Evolutionary conservation across 345 rosid species (phyloP).

Genomic region (Ceriops tagal): DNA sequence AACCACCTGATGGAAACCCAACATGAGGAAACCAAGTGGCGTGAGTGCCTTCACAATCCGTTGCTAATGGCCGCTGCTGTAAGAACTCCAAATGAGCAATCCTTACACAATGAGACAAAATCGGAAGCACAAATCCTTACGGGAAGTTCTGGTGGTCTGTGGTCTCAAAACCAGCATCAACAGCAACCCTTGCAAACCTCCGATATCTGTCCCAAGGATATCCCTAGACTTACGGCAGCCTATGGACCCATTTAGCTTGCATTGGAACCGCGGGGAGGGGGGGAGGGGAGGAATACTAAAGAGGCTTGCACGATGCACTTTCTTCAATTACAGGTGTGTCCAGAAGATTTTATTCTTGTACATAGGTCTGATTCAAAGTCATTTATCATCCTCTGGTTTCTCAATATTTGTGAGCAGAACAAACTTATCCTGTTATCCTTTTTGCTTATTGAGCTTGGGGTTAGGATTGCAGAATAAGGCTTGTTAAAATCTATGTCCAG

Average conservation of each 20-base stretch:
- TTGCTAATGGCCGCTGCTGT: conserved; percentile 48
- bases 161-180: conserved; percentile 53
- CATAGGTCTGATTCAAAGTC: conserved; percentile 37
- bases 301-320: conserved; percentile 10
- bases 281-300: background rate
- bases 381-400: conserved; percentile 23
- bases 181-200: conserved; percentile 36
- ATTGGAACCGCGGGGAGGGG: background rate
- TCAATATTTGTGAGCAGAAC: conserved; percentile 24
- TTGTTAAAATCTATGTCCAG: conserved; percentile 21
- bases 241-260: conserved; percentile 34
- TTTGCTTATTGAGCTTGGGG: conserved; percentile 26
- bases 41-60: conserved; percentile 47
- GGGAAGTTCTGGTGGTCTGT: conserved; percentile 37
- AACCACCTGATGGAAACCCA: conserved; percentile 32
- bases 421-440: conserved; percentile 7
- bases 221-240: conserved; percentile 38
- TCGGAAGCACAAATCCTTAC: conserved; percentile 58
- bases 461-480: conserved; percentile 36
- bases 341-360: conserved; percentile 23
- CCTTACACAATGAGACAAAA: conserved; percentile 59
- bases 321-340: conserved; percentile 31
- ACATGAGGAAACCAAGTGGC: conserved; percentile 41
- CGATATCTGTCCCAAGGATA: conserved; percentile 31
- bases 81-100: conserved; percentile 54